Base-by-base conservation (phyloP, 179 eudicot species). In the Heliamphora pulchella region DNA sequence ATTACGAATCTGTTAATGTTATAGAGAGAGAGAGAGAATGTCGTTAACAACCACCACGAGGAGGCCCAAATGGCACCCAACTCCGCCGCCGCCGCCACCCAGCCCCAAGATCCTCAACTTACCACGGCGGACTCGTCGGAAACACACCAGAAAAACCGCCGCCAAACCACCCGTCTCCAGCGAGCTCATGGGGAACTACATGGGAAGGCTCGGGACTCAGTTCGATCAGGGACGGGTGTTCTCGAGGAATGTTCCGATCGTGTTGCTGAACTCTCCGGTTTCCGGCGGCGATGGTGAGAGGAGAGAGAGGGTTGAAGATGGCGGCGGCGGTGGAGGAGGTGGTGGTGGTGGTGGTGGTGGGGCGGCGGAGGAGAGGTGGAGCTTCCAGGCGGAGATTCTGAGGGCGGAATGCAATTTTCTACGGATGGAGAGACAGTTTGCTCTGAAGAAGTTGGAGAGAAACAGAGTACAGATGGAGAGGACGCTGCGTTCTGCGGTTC, bases 351-450 rank as follows among this genome's bases (percentile, higher is more conserved):
- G 72, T 51, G 84, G 75, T 41, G 70, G 70, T 59, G 81, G 54
- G 22, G 75, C 72, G 55, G 82, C 8, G 81, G 91, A 84, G 82
- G 92, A 89, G 82, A 87, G 90, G 50, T 92, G 95, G 95, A 80
- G 87, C 88, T 95, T 96, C 81, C 90, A 96, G 78, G 93, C 93
- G 17, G 98, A 96, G 85, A 89, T 92, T 65, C 78, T 96, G 78
- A 86, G 98, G 74, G 99, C 96, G 0, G 99, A 96, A 78, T 94
- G 98, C 79, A 90, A 87, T 70, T 86, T 89, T 11, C 78, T 94
- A 85, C 87, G 99, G 80, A 86, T 85, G 90, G 97, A 96, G 71
- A 94, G 86, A 69, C 92, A 90, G 69, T 81, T 87, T 77, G 91
- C 89, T 13, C 80, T 82, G 61, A 90, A 88, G 89, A 90, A 90